Conservation (phyloP, 805 yeast species). For the Candida railenensis region DNA sequence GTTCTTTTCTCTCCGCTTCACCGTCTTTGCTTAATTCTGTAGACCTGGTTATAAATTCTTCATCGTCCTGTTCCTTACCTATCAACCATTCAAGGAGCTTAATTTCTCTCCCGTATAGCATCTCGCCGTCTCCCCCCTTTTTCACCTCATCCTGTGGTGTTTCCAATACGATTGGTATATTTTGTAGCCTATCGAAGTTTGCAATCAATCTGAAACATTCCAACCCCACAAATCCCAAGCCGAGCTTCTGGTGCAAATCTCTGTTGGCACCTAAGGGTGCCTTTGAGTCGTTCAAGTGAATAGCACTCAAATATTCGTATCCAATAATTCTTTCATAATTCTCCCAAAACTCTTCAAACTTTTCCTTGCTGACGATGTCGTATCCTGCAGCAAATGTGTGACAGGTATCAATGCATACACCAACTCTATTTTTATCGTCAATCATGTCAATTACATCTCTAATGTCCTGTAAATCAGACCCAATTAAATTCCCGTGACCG, state of each 20-base stretch:
- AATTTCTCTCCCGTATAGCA: conserved; percentile 75
- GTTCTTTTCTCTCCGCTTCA: conserved; percentile 66
- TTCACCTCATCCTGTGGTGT: conserved; percentile 53
- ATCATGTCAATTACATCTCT: conserved; percentile 70
- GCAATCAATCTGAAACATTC: conserved; percentile 80
- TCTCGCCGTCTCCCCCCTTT: conserved; percentile 55
- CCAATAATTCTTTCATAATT: conserved; percentile 77
- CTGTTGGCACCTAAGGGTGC: conserved; percentile 88
- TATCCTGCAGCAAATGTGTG: conserved; percentile 97
- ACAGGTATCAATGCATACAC: conserved; percentile 95
- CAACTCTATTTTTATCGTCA: conserved; percentile 82
- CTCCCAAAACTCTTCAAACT: conserved; percentile 68
- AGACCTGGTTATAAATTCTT: conserved; percentile 50
- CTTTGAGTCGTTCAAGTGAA: conserved; percentile 93
- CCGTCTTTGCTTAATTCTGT: conserved; percentile 59
- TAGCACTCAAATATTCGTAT: conserved; percentile 66
- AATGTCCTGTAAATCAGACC: conserved; percentile 76
- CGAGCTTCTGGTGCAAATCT: conserved; percentile 88
- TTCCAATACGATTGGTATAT: conserved; percentile 80
- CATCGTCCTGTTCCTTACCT: conserved; percentile 52
- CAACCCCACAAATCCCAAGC: conserved; percentile 84
- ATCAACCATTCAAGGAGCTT: conserved; percentile 79
- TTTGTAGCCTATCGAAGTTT: conserved; percentile 58
- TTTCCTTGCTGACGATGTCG: conserved; percentile 64
- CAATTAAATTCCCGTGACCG: conserved; percentile 90